Evolutionary conservation across 2,329 filamentous ascomycete genomes (phyloP), one percentile per base, ranked within the genome.

Genomic region (Colletotrichum abscissum): DNA sequence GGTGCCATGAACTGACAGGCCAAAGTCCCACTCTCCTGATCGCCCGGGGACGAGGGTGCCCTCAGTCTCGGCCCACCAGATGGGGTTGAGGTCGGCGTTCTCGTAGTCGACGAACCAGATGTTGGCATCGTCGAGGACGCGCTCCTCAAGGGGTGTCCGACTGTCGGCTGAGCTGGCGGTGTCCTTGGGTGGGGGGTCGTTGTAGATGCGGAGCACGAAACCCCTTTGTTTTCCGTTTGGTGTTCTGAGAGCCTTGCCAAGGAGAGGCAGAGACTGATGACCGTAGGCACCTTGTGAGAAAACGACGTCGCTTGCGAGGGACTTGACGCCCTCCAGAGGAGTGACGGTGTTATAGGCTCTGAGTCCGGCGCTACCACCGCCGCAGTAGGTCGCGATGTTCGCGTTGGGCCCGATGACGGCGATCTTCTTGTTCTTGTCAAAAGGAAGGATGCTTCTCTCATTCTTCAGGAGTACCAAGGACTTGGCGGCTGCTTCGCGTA

Each of bases 381-480:
- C 82, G 60, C 78, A 80, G n/a, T 78, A 78, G 2, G 77, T 77
- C 2, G 79, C 68, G 5, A 77, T 80, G 63, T 85, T 87, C 12
- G 88, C 83, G 70, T 90, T 89, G 14, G 88, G 87, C 3, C 88
- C 89, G 70, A 90, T 89, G 22, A 90, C 83, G 12, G 88, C 84
- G 14, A 88, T 81, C 46, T 69, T 63, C 7, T 78, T 78, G 26
- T 75, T 75, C 8, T 74, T 77, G 4, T 73, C 87, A 3, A 93
- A 81, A 0, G 93, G 93, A 1, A 95, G 84, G 0, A 92, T 80
- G 11, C 84, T 84, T 30, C 87, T 87, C 16, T 94, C 88, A 75
- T 95, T 95, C 83, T 95, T 94, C 58, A 95, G 84, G 14, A 95
- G 85, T 1, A 95, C 92, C 12, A 94, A 91, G 2, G 91, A 90